Percentiles rank a stretch among this genome's conserved stretches.
phyloP scores from a whole-genome alignment of 768 basidiomycete species.

The Mycena alexandri region DNA sequence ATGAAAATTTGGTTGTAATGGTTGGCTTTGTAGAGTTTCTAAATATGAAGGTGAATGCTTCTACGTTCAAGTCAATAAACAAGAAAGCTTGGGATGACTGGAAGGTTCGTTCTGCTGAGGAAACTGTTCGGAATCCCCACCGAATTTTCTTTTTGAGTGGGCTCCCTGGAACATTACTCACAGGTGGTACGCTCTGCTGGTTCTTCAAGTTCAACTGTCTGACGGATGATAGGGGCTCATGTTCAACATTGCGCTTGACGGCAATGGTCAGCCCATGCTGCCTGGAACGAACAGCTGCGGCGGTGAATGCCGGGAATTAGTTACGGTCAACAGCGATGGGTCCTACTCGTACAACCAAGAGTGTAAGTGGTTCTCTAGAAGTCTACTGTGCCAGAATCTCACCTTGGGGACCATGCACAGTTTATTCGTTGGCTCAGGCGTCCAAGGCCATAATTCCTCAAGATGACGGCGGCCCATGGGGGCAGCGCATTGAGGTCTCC shows the following conservation, averaged over 20 bases:
- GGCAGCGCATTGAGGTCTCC: conserved; percentile 73
- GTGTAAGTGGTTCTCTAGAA: conserved; percentile 43
- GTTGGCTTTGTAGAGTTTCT: neutral
- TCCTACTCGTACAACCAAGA: conserved; percentile 79
- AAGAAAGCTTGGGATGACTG: too few relatives aligned
- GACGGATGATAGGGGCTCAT: conserved; percentile 59
- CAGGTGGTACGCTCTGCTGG: conserved; percentile 45
- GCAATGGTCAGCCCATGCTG: conserved; percentile 71
- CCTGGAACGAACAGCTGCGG: conserved; percentile 76
- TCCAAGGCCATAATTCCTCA: conserved; percentile 80
- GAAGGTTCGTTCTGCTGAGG: too few relatives aligned
- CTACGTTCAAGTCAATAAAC: too few relatives aligned
- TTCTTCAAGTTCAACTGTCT: neutral
- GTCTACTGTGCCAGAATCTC: neutral
- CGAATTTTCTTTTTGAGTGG: too few relatives aligned
- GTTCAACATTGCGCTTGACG: conserved; percentile 84
- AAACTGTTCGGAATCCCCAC: too few relatives aligned
- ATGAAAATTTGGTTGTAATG: neutral
- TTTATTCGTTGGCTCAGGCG: conserved; percentile 80
- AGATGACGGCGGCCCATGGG: conserved; percentile 77
- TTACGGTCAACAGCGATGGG: conserved; percentile 74
- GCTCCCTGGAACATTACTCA: conserved; percentile 77
- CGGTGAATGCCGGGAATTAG: conserved; percentile 75
- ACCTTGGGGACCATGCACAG: conserved; percentile 7
- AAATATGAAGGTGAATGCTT: too few relatives aligned